Evolutionary conservation across 2,329 filamentous ascomycete genomes (phyloP), one percentile per base, ranked within the genome.

Genomic region (Alternaria gaisen): DNA sequence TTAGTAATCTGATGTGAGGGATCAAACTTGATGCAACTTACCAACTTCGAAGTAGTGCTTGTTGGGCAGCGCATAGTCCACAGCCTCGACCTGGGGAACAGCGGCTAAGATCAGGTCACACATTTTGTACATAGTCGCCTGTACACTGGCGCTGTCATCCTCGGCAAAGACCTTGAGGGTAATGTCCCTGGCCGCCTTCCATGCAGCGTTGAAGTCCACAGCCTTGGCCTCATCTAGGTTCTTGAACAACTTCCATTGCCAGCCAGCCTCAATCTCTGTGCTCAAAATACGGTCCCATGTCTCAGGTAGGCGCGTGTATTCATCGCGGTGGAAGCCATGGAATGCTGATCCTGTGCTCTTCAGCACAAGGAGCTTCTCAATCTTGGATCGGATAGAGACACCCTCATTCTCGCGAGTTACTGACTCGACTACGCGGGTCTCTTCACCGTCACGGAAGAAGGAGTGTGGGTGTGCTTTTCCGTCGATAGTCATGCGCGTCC

Each of bases 81-180:
- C 92, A 22, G 85, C 84, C 44, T 90, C 87, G 22, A 93, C 86
- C 65, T 89, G 84, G 14, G 93, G 90, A 24, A 89, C 91, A 22
- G 85, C 87, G 9, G 87, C 90, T 54, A 99, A 84, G 69, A 99
- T 97, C 79, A 90, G 84, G 79, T 94, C 91, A 72, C 87, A 89
- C 94, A 99, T 99, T 84, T 97, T 96, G 84, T 97, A 99, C 95
- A 99, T 98, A 63, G 94, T 98, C 72, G 90, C 90, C 83, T 99
- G 95, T 24, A 99, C 95, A 72, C 92, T 97, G 47, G 95, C 92
- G 73, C 92, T 97, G 76, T 93, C 85, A 75, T 99, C 94, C 75
- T 90, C 87, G 42, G 95, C 94, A 74, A 99, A 99, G 0, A 89
- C 91, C 82, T 91, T 91, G 79, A 97, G 85, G n/a, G 94, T 97